Evolutionary conservation across 2,329 filamentous ascomycete genomes (phyloP), one percentile per base, ranked within the genome.

Genomic region (Colletotrichum siamense): DNA sequence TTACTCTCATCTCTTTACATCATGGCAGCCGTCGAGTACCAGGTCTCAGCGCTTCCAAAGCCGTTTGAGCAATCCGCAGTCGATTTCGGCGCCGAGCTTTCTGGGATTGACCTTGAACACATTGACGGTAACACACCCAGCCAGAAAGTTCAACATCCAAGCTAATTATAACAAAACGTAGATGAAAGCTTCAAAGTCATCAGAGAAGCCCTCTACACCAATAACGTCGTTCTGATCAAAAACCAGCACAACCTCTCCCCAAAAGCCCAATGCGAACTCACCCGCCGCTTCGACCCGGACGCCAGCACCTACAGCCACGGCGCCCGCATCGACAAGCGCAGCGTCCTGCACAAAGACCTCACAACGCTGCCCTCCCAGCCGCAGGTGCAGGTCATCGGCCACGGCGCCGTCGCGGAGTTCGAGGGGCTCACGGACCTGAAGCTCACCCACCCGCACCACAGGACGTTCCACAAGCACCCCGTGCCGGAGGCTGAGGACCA

Each of bases 261-360:
- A 12, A 64, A 39, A 64, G 62, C 32, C 32, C 62, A 64, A 39
- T 39, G 39, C 62, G 62, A 64, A 64, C 62, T 64, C 16, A 64
- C 62, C 62, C 62, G 62, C 62, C 32, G 32, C 10, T 64, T 64
- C 62, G 57, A 61, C 15, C 24, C 57, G 28, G 57, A 61, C 22
- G 57, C 62, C 22, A 64, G 32, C 22, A 64, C 62, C 8, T 64
- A 64, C 32, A 64, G 62, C 30, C 62, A 64, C n/a, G 62, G 62
- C 18, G 22, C 32, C 32, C 62, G 62, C 15, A 64, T 64, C 10
- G 44, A 52, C 44, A 52, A 52, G 44, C 44, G 44, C 44, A 52
- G 44, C n/a, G 44, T 52, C 0, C 44, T 52, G 2, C 44, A 52
- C n/a, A 52, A 52, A 24, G n/a, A 52, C n/a, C 44, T 52, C 44